Percentiles rank a stretch among this genome's conserved stretches.
These are phyloP conservation scores for Cicer pinnatifidum DNA, from an alignment of 306 rosid genomes.

Conservation along the genomic window DNA sequence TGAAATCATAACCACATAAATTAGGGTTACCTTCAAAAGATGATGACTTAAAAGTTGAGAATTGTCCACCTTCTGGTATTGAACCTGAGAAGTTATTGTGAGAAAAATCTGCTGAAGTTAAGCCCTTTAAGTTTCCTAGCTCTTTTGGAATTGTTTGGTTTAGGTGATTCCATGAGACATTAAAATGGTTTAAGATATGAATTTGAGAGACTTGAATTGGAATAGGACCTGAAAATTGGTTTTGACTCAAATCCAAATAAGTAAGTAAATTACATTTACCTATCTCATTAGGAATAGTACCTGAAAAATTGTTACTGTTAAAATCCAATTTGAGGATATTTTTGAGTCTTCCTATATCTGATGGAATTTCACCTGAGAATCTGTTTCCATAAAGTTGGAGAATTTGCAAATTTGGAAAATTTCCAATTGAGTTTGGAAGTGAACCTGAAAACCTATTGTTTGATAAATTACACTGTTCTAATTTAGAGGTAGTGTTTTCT, in stretches of 20 bases:
- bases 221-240: conserved; percentile 72
- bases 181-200: conserved; percentile 72
- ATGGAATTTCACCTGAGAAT: conserved; percentile 69
- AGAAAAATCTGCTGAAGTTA: conserved; percentile 82
- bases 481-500: conserved; percentile 46
- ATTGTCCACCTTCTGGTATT: conserved; percentile 71
- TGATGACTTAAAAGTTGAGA: conserved; percentile 62
- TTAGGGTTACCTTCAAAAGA: conserved; percentile 68
- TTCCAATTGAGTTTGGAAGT: conserved; percentile 66
- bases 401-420: conserved; percentile 68
- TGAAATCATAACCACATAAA: conserved; percentile 65
- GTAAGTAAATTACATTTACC: conserved; percentile 63
- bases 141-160: conserved; percentile 68
- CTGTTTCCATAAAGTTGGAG: conserved; percentile 64
- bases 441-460: conserved; percentile 72
- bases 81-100: conserved; percentile 79
- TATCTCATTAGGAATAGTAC: conserved; percentile 63
- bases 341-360: conserved; percentile 58
- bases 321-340: conserved; percentile 62
- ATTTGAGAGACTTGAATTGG: conserved; percentile 67
- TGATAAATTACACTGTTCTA: conserved; percentile 67
- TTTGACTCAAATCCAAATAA: conserved; percentile 78
- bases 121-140: conserved; percentile 65
- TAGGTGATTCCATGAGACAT: conserved; percentile 76
- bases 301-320: conserved; percentile 72